Base-by-base conservation (phyloP, 495 filamentous ascomycete genomes). In the Pseudotulostoma volvatum region DNA sequence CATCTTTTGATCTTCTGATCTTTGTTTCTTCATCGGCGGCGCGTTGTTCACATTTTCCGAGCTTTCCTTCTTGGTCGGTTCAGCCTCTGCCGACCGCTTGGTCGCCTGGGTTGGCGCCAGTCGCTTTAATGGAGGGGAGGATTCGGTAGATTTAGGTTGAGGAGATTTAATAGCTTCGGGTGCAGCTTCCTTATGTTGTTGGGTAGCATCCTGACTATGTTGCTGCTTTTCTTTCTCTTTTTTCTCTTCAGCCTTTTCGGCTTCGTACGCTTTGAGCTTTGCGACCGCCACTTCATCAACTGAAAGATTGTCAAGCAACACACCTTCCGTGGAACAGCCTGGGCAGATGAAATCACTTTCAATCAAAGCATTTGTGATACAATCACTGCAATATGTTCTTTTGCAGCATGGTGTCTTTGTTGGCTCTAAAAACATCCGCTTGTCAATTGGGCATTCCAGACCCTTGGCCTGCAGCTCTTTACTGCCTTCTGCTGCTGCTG, bases 381-480 rank as follows among this genome's bases (percentile, higher is more conserved):
- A 97, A 49, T 96, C 85, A 73, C 85, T 82, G 74, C 90, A 97
- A 72, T 88, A 96, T 55, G 86, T 93, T 70, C 79, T 86, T 57
- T 80, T 73, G 68, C 90, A 97, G 68, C 90, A 97, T 43, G 90
- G 92, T 47, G 88, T 96, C 72, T 93, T 88, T 67, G 85, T 86
- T 67, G 90, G 87, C 56, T 94, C 81, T 76, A 88, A 72, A 64
- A 95, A 94, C 67, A 93, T 76, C 57, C 79, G 84, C 60, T 92
- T 88, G 73, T 94, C 87, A 70, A 96, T 81, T 47, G 84, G 67
- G 68, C 90, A 97, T 59, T 87, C 77, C 49, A 97, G 63, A 38
- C 90, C 92, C 49, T 70, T 77, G 58, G 85, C 81, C 60, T 83
- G 80, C 45, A 93, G 59, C 45, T 81, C 78, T 59, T 79, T 78